Evolutionary conservation across 139 green algal genomes (phyloP), one percentile per base, ranked within the genome.

Genomic region (Nannochloris sp.): DNA sequence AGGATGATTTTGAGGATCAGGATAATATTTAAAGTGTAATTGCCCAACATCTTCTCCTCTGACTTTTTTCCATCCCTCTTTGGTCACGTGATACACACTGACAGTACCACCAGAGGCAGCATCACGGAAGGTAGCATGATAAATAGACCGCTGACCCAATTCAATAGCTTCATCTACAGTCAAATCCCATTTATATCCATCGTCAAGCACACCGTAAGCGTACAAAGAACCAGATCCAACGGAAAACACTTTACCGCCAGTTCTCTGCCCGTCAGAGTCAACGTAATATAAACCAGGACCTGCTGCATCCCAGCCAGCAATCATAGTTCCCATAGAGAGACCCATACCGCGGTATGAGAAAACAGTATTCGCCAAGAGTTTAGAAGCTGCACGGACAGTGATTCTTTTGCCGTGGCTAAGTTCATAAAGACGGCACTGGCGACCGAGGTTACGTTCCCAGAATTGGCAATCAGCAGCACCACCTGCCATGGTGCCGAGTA

Each of bases 281-380:
- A 99, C 91, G 66, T 99, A 99, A 82, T 96, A 99, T 46, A 99
- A 75, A 1, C 81, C 89, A 0, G 95, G 95, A 1, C 95, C 95
- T 3, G 75, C 73, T 45, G 75, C 59, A 68, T 96, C 91, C 70
- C 75, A 97, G 19, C 91, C 89, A 29, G 88, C 91, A 24, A 99
- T 82, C 93, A 98, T 99, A n/a, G 90, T 97, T 65, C 93, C 92
- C 90, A 99, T 97, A 58, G 90, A 97, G 8, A 99, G 75, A 0
- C 95, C 95, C 83, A 93, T 96, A 64, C 94, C 93, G 2, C 87
- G 80, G 83, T 99, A 99, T n/a, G 77, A 87, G 80, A 93, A 99
- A 75, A 98, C 90, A 29, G 85, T 96, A 85, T 99, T 97, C 58
- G 92, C 82, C 56, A 99, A 79, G 39, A 99, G 85, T 83, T 99